Evolutionary conservation across 257 asterid species (phyloP), one percentile per base, ranked within the genome.

Genomic region (Primulina tabacum): DNA sequence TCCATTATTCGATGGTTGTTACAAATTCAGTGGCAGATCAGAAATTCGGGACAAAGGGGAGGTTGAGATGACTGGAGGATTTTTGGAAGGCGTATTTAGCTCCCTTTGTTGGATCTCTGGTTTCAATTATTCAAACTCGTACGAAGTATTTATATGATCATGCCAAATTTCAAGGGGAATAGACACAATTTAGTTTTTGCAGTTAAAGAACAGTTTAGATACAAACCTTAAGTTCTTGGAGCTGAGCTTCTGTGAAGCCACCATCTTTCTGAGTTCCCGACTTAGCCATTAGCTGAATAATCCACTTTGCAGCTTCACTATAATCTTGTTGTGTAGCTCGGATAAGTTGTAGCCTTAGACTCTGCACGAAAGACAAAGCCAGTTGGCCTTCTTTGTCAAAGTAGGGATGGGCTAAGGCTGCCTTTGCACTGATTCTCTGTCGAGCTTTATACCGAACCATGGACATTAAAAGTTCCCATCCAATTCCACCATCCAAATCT

Each of bases 161-260:
- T 1, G 20, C 57, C 8, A 16, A 50, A 50, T 2, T 4, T 12
- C 55, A 47, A 47, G 7, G 55, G 57, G 8, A 16, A 17, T 17
- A 21, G 8, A 14, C 21, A 1, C 21, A 4, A 43, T 2, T 38
- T 18, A 4, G 9, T 35, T 47, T 7, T 26, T 4, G 30, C 18
- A 5, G 38, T 17, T 28, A 14, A 40, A 10, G 47, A 37, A 43
- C 5, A 40, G 50, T 3, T 32, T 7, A 70, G 17, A 73, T 32
- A 76, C 82, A 43, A 5, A 91, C 99, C 89, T 85, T 82, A 67
- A 89, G 89, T 69, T 82, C 92, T 71, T 84, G 96, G 68, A 94
- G 92, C 75, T 94, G 99, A 57, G 96, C 95, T 80, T 94, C 99
- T 0, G 99, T 94, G 76, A 94, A 94, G 62, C 99, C 99, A 64